Evolutionary conservation across 73 alveolate species (phyloP).

Genomic region (Effrenium voratum): DNA sequence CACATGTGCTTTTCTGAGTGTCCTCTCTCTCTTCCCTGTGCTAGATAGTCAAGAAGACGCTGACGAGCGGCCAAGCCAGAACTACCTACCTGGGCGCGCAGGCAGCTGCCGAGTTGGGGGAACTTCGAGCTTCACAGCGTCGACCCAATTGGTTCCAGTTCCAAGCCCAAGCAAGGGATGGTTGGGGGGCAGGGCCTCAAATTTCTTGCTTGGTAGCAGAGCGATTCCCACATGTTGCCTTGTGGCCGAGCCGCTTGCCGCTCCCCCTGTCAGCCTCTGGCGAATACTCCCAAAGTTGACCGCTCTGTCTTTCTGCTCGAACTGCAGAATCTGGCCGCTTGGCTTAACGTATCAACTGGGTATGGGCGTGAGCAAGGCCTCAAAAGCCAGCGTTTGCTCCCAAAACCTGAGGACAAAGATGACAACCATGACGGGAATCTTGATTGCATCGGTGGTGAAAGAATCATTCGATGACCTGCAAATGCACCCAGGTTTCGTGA

Average conservation of each 20-base stretch:
- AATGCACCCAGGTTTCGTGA: slow-evolving; percentile 20
- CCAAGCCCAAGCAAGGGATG: no score
- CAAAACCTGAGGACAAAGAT: not conserved
- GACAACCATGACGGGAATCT: not conserved
- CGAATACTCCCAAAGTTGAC: slow-evolving; percentile 71
- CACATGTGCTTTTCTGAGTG: not conserved
- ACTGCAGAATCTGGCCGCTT: slow-evolving; percentile 26
- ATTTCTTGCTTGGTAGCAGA: no score
- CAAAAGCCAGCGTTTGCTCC: no score
- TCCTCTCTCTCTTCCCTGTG: not conserved
- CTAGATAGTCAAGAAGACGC: slow-evolving; percentile 19
- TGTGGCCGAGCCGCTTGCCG: not conserved
- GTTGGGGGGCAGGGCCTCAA: no score
- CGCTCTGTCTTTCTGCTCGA: slow-evolving; percentile 41
- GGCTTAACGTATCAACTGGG: not conserved
- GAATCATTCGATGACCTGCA: not conserved
- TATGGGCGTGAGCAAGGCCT: not conserved
- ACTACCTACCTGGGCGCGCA: slow-evolving; percentile 50
- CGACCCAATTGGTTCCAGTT: no score
- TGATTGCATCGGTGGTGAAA: not conserved
- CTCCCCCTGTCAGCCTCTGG: slow-evolving; percentile 63
- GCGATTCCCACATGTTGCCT: no score
- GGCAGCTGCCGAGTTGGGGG: no score
- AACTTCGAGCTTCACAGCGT: no score
- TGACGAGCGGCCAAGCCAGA: slow-evolving; percentile 37